phyloP scores from a whole-genome alignment of 1,284 basidiomycete genomes.

The Ceratobasidium sp. region DNA sequence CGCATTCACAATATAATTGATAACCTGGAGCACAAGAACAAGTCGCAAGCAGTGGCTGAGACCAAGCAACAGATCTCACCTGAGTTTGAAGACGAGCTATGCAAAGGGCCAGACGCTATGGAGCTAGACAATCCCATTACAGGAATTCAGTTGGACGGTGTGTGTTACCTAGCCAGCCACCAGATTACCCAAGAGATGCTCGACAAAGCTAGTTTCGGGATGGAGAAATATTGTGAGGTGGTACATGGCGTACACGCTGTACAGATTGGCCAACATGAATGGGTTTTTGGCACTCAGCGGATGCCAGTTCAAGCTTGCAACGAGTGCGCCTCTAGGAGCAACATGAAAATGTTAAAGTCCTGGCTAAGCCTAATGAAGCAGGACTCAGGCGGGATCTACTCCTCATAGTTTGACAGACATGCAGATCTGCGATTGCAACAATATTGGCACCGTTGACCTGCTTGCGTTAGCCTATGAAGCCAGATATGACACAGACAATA shows the following conservation, averaged over 20 bases:
- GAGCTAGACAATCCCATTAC: background rate
- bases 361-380: background rate
- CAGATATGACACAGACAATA: too few relatives aligned
- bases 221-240: background rate
- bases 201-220: background rate
- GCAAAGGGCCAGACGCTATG: background rate
- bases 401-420: too few relatives aligned
- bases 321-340: background rate
- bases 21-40: conserved; percentile 9
- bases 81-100: background rate
- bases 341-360: background rate
- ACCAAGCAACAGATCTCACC: background rate
- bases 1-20: background rate
- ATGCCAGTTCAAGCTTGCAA: background rate
- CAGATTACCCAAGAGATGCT: conserved; percentile 9
- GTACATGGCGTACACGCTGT: conserved; percentile 10
- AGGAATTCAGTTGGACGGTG: background rate
- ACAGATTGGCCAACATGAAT: background rate
- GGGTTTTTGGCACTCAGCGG: background rate
- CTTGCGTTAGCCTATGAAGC: background rate
- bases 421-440: too few relatives aligned
- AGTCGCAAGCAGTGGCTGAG: conserved; percentile 14
- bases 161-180: background rate
- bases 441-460: background rate
- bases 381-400: too few relatives aligned